Evolutionary conservation across 768 basidiomycete species (phyloP).

Genomic region (Tulasnella sp.): DNA sequence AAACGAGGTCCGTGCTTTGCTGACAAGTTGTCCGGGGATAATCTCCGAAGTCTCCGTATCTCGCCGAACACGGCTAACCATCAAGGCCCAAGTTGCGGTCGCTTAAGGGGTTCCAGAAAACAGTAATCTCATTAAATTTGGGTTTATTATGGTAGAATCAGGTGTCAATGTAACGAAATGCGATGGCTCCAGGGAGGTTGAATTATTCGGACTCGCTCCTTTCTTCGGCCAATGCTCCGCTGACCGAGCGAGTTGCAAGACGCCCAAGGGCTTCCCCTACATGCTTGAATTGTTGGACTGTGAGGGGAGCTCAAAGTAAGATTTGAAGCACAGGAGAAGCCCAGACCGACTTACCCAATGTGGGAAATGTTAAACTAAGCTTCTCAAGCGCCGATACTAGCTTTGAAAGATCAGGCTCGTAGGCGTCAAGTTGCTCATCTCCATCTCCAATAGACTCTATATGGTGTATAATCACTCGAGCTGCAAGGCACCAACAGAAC

Average conservation of each 20-base stretch:
- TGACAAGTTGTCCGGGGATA: not conserved
- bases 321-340: not conserved
- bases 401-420: not conserved
- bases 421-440: not conserved
- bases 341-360: not conserved
- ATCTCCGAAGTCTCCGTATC: not conserved
- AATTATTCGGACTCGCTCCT: not conserved
- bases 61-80: not conserved
- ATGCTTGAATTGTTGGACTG: not conserved
- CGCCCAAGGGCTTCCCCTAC: not conserved
- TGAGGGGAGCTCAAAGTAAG: not conserved
- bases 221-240: not conserved
- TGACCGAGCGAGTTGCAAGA: not conserved
- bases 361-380: not conserved
- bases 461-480: not conserved
- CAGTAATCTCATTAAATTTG: no score
- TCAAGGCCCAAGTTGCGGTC: no score
- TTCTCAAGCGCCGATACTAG: not conserved
- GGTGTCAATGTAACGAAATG: no score
- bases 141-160: no score
- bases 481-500: constrained; percentile 1
- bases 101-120: no score
- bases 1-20: not conserved
- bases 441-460: not conserved
- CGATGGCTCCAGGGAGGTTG: no score